Conservation (phyloP, 176 grass and related monocot genomes). For the Phyllostachys edulis region DNA sequence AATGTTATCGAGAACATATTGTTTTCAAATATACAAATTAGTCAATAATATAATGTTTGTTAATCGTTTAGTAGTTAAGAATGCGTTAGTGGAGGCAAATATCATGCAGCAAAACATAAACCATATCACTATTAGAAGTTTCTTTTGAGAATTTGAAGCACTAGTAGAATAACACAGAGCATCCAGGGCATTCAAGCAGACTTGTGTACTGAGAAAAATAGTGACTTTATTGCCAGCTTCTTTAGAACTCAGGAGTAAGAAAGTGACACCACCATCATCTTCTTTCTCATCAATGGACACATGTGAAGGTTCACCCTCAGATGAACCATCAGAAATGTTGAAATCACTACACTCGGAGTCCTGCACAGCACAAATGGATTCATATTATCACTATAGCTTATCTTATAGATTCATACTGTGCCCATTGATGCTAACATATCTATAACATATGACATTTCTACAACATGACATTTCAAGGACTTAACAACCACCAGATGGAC, state of each 20-base stretch:
- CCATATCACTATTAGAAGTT: not conserved
- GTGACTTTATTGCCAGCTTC: not conserved
- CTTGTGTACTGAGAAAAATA: not conserved
- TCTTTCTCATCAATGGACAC: no score
- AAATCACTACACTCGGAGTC: no score
- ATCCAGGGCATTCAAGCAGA: not conserved
- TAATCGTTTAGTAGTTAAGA: not conserved
- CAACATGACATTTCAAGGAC: no score
- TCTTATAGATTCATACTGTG: no score
- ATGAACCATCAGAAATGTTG: no score
- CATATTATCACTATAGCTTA: no score
- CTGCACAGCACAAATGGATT: no score
- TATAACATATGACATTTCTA: no score
- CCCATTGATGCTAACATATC: no score
- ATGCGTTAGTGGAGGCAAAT: not conserved
- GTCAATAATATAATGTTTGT: not conserved
- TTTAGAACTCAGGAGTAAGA: constrained; percentile 19
- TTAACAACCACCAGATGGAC: no score
- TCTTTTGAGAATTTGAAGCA: not conserved
- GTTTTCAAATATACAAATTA: not conserved
- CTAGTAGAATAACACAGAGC: not conserved
- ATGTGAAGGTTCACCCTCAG: no score
- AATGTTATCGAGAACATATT: constrained; percentile 19
- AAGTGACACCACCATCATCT: no score
- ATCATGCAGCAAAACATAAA: constrained; percentile 2